phyloP scores from a whole-genome alignment of 139 green algal genomes.

The Microglena sp. region DNA sequence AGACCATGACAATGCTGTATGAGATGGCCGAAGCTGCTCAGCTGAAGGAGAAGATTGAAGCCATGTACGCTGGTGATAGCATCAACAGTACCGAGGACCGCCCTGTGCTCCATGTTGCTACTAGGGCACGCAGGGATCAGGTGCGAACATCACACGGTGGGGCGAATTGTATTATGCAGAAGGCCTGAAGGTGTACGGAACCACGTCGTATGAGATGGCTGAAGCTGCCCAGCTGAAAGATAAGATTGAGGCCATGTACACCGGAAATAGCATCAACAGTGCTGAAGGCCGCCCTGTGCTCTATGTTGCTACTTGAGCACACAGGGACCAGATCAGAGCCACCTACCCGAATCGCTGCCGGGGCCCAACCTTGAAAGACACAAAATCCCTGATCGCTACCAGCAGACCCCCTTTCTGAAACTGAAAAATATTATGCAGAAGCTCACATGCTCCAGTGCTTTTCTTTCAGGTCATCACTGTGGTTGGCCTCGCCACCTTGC shows the following conservation, averaged over 20 bases:
- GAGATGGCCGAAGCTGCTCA: conserved; percentile 18
- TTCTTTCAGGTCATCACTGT: no score
- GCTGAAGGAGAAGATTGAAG: conserved; percentile 84
- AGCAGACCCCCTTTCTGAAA: no score
- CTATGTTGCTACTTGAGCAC: neutral
- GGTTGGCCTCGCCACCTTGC: no score
- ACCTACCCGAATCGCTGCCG: no score
- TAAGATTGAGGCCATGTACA: no score
- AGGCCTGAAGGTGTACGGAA: neutral
- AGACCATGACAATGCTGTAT: conserved; percentile 72
- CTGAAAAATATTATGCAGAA: no score
- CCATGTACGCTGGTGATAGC: conserved; percentile 90
- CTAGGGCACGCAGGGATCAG: conserved; percentile 70
- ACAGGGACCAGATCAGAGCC: neutral
- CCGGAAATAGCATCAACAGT: no score
- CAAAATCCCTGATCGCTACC: no score
- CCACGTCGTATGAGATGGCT: no score
- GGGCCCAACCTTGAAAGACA: no score
- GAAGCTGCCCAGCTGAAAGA: conserved; percentile 51
- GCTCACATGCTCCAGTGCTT: no score
- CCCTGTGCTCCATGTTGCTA: conserved; percentile 92
- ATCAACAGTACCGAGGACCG: conserved; percentile 93
- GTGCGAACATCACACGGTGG: conserved; percentile 19
- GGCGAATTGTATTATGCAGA: neutral
- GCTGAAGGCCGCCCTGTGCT: no score